Evolutionary conservation across 176 grass and related monocot genomes (phyloP).

Genomic region (Oryza coarctata): DNA sequence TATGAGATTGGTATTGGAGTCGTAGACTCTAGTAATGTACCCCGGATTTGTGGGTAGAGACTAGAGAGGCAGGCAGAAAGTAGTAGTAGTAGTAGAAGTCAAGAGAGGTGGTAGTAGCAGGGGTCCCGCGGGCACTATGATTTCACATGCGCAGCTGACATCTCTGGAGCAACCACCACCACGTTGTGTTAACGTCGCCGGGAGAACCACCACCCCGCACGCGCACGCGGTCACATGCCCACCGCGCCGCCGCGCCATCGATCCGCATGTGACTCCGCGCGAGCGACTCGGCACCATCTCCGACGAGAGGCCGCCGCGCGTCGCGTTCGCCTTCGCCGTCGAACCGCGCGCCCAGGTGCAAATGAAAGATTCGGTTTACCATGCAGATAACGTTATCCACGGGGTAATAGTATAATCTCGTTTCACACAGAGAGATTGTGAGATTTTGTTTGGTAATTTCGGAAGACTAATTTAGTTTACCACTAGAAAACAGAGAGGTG

Average conservation of each 20-base stretch:
- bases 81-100: neutral
- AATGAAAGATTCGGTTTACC: too few relatives aligned
- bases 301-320: neutral
- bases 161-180: constrained; percentile 32
- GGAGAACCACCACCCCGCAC: neutral
- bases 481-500: neutral
- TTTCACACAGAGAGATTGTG: neutral
- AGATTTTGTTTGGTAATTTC: too few relatives aligned
- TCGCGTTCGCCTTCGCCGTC: too few relatives aligned
- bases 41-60: too few relatives aligned
- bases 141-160: constrained; percentile 39
- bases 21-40: too few relatives aligned
- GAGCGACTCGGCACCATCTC: neutral
- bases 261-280: constrained; percentile 22
- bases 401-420: neutral
- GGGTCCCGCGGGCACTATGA: constrained; percentile 13
- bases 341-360: too few relatives aligned
- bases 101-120: neutral
- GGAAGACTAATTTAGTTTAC: neutral
- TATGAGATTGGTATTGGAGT: too few relatives aligned
- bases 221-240: neutral
- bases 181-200: constrained; percentile 24
- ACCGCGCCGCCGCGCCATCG: neutral
- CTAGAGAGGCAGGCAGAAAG: neutral
- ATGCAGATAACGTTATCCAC: too few relatives aligned